Conservation (phyloP, 2,329 filamentous ascomycete species). For the Teratosphaeria destructans region DNA sequence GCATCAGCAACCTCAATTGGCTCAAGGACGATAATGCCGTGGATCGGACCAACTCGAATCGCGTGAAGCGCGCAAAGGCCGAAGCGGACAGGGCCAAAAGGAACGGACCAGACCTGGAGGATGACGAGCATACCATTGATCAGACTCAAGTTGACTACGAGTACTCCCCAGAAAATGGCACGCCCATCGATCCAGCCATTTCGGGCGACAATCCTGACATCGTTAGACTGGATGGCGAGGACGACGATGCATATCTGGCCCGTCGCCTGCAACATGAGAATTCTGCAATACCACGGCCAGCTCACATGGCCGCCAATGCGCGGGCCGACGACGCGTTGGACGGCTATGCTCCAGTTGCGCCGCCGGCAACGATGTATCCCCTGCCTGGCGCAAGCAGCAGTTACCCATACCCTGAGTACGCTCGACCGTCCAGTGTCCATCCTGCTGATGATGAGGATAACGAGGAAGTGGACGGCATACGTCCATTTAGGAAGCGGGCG, state of each 20-base stretch:
- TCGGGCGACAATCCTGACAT: background rate
- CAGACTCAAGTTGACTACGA: conserved; percentile 31
- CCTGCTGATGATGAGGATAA: conserved; percentile 16
- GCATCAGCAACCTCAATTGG: conserved; percentile 79
- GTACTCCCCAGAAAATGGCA: conserved; percentile 28
- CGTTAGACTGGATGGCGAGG: conserved; percentile 10
- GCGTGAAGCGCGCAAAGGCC: conserved; percentile 33
- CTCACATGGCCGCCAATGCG: conserved; percentile 20
- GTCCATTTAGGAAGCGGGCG: conserved; percentile 20
- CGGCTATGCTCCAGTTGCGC: conserved; percentile 24
- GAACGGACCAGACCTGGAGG: conserved; percentile 34
- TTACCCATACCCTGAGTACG: conserved; percentile 19
- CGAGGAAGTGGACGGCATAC: conserved; percentile 10
- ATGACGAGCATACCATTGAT: conserved; percentile 30
- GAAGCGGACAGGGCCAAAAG: conserved; percentile 45
- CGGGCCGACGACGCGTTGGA: conserved; percentile 12
- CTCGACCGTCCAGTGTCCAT: conserved; percentile 21
- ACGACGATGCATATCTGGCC: conserved; percentile 19
- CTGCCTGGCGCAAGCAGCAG: conserved; percentile 12
- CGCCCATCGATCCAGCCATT: conserved; percentile 26
- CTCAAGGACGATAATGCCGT: conserved; percentile 46
- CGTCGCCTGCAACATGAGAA: conserved; percentile 21
- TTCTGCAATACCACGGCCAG: conserved; percentile 17
- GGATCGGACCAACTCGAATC: conserved; percentile 26
- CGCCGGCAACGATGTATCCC: conserved; percentile 21